Percentiles rank a stretch among this genome's conserved stretches.
Conservation (phyloP, 306 rosid species). For the Sphenostylis stenocarpa region DNA sequence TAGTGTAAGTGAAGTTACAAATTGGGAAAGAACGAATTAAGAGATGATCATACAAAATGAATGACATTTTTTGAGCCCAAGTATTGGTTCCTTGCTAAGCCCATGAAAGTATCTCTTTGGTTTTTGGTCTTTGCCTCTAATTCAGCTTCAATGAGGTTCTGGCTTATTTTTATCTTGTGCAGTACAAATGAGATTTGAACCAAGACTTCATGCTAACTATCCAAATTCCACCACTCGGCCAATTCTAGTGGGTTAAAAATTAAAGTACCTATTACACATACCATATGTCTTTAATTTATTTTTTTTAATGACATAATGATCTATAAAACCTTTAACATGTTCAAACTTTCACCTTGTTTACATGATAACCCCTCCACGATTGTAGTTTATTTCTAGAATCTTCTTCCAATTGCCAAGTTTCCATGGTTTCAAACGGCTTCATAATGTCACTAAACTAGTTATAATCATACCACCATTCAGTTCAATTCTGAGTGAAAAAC, state of each 20-base stretch:
- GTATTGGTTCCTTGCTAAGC: not conserved
- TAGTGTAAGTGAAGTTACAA: not conserved
- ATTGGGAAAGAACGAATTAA: not conserved
- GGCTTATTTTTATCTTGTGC: no score
- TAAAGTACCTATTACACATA: not conserved
- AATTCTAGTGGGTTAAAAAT: no score
- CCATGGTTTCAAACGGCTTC: not conserved
- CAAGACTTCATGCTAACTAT: no score
- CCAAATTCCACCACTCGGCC: no score
- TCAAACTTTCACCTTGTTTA: not conserved
- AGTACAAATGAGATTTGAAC: no score
- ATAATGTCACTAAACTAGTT: not conserved
- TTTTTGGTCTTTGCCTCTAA: not conserved
- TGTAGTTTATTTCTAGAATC: not conserved
- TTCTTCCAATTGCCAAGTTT: not conserved
- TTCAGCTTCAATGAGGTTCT: not conserved
- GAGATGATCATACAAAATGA: not conserved
- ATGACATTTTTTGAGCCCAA: not conserved
- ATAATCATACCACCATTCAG: not conserved
- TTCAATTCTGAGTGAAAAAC: not conserved
- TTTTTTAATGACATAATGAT: not conserved
- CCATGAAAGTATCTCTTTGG: not conserved
- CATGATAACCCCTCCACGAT: not conserved
- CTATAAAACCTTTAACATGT: not conserved
- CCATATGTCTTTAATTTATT: not conserved